Evolutionary conservation across 23 red algal species (phyloP).

Genomic region (Gracilaria gracilis): DNA sequence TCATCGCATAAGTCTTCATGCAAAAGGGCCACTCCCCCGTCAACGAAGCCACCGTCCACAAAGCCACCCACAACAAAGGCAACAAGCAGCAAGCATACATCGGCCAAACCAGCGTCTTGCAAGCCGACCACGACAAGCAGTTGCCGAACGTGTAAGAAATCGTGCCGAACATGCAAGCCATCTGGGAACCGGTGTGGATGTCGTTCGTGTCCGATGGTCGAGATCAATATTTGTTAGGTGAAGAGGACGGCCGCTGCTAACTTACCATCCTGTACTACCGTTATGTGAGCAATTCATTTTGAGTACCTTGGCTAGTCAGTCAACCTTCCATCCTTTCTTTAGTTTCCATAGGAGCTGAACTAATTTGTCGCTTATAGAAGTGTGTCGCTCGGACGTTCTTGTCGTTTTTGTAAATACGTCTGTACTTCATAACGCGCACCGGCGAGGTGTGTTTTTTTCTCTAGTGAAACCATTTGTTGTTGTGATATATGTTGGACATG

Average conservation of each 20-base stretch:
- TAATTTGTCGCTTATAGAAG: slow-evolving; percentile 27
- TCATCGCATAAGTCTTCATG: neutral
- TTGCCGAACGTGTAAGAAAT: slow-evolving; percentile 34
- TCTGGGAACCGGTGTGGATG: slow-evolving; percentile 31
- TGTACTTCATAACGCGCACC: neutral
- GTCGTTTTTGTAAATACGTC: slow-evolving; percentile 49
- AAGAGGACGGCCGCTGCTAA: neutral
- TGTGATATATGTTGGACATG: no score
- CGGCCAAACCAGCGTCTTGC: neutral
- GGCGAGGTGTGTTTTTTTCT: neutral
- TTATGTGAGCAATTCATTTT: neutral
- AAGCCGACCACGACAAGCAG: slow-evolving; percentile 3
- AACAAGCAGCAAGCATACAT: neutral
- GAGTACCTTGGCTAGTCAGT: neutral
- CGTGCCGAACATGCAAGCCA: slow-evolving; percentile 25
- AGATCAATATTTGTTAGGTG: slow-evolving; percentile 26
- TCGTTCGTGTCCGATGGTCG: slow-evolving; percentile 7
- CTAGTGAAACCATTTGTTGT: neutral
- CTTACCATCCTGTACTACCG: neutral
- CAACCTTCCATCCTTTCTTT: neutral
- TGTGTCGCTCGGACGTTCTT: neutral
- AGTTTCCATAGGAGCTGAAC: slow-evolving; percentile 15
- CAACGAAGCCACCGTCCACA: slow-evolving; percentile 17
- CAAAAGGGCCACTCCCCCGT: neutral
- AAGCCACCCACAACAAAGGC: slow-evolving; percentile 16